phyloP scores from a whole-genome alignment of 495 filamentous ascomycete genomes.

The Recurvomyces mirabilis region DNA sequence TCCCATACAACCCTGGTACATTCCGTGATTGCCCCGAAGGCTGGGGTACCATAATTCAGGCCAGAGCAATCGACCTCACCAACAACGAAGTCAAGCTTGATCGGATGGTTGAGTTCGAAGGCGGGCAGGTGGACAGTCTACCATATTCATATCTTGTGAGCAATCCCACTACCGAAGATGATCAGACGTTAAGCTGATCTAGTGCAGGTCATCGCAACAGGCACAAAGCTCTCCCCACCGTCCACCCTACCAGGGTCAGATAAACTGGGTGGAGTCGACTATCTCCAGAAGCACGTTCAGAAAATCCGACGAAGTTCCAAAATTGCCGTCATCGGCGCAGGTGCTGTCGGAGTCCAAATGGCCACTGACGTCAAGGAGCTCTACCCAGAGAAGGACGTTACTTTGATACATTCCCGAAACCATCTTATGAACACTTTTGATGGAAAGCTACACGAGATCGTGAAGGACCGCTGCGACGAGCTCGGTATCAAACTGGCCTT shows the following conservation, averaged over 20 bases:
- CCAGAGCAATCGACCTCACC: constrained; percentile 16
- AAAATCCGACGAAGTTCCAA: constrained; percentile 32
- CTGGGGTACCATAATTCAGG: constrained; percentile 22
- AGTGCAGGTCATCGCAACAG: constrained; percentile 2
- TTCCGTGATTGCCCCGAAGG: constrained; percentile 21
- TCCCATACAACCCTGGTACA: constrained; percentile 35
- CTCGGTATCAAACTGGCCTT: constrained; percentile 36
- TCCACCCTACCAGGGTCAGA: constrained; percentile 15
- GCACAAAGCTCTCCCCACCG: constrained; percentile 10
- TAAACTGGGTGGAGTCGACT: constrained; percentile 9
- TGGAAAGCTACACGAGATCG: constrained; percentile 36
- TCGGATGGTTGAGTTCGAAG: constrained; percentile 1
- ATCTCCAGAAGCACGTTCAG: constrained; percentile 13
- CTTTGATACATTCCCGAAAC: constrained; percentile 45
- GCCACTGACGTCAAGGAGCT: constrained; percentile 48
- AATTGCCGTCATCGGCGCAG: constrained; percentile 48
- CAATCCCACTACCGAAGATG: too few species aligned
- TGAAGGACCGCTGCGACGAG: constrained; percentile 29
- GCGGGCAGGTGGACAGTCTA: neutral
- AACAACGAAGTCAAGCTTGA: constrained; percentile 6
- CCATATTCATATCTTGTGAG: constrained; percentile 2
- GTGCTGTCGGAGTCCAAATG: constrained; percentile 51
- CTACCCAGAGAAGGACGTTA: constrained; percentile 47
- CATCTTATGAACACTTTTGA: constrained; percentile 45
- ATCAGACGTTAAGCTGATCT: too few species aligned